Conservation (phyloP, 257 asterid genomes). For the Catharanthus roseus region DNA sequence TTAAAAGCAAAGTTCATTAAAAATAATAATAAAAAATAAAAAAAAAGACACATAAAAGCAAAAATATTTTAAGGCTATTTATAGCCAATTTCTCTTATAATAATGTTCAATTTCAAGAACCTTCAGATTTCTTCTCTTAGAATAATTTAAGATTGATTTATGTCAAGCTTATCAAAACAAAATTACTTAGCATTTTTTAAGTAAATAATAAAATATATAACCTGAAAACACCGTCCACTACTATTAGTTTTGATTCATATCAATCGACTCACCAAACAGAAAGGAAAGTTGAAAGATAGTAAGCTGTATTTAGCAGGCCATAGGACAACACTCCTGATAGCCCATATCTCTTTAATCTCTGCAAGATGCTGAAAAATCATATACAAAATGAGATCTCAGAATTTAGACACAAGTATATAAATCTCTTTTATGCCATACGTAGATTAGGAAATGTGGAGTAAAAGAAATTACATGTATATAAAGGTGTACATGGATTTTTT, state of each 20-base stretch:
- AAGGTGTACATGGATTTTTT: too few relatives aligned
- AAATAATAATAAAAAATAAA: too few relatives aligned
- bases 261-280: slow-evolving; percentile 69
- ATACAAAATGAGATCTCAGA: slow-evolving; percentile 21
- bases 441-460: background rate
- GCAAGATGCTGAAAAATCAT: slow-evolving; percentile 26
- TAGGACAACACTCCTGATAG: slow-evolving; percentile 77
- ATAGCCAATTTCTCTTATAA: too few relatives aligned
- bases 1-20: too few relatives aligned
- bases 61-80: too few relatives aligned
- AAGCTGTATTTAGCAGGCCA: slow-evolving; percentile 82
- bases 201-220: background rate
- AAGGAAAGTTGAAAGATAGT: slow-evolving; percentile 78
- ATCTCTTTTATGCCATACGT: background rate
- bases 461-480: too few relatives aligned
- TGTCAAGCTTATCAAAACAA: background rate
- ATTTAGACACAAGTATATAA: background rate
- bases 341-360: slow-evolving; percentile 73
- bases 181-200: background rate
- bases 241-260: background rate
- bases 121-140: background rate
- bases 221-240: background rate
- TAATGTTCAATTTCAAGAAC: slow-evolving; percentile 1
- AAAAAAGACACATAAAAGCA: too few relatives aligned
- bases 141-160: background rate